Base-by-base conservation (phyloP, 306 rosid genomes). In the Myrica gale region DNA sequence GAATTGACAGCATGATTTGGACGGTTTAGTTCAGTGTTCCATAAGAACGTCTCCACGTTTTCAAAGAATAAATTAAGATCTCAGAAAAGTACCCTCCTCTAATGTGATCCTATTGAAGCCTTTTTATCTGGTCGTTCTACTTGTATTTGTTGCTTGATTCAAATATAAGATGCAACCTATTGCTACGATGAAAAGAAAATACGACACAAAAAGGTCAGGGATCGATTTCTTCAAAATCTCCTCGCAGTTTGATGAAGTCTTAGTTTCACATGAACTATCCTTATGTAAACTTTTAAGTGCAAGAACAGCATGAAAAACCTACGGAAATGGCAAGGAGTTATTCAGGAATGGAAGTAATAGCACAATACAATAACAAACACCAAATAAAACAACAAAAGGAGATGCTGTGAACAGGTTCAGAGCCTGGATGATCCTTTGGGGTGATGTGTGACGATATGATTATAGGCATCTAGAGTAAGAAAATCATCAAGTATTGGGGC, bases 381-480 rank as follows among this genome's bases (percentile, higher is more conserved):
- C 51, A 66, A 9, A 37, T 37, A 46, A 37, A 48, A 15, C 46
- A 39, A 42, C 15, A 5, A 43, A 66, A 42, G 50, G 48, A 42
- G 50, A n/a, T 13, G 13, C 37, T 54, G 9, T n/a, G 50, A 60
- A 39, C 69, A 5, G 56, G 39, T 50, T 78, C 76, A 88, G 69
- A 91, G 87, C 80, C 73, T 87, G 61, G 92, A 82, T 10, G 78
- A 15, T 44, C 79, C 86, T 74, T n/a, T 81, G 4, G 96, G 96
- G 63, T 89, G 85, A 77, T 85, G 83, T 0, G 83, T 48, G 48
- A 90, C 93, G 41, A 90, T 88, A 52, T 79, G 67, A 79, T 88
- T 83, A 68, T 95, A 95, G 7, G 96, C 92, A 76, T 92, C 87
- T 26, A 90, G 78, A 19, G 98, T 95, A 44, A 95, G 90, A 81